Conservation (phyloP, 2,329 filamentous ascomycete genomes). For the Aspergillus sergii region DNA sequence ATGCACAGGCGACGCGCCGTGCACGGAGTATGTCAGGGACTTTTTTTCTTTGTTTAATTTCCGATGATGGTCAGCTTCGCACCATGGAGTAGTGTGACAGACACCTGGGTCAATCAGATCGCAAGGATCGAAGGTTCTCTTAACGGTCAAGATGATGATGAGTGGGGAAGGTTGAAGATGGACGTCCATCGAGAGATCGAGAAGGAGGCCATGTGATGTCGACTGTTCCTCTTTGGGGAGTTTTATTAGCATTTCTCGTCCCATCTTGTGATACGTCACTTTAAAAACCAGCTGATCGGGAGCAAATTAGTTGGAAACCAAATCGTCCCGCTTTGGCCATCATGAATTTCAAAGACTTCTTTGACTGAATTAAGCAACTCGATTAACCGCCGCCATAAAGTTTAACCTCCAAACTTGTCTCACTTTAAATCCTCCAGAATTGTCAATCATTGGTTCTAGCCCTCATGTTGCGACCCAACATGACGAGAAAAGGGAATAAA, state of each 20-base stretch:
- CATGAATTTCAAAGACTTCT: background rate
- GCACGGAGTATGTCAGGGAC: background rate
- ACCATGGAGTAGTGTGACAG: background rate
- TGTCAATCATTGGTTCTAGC: too few species aligned
- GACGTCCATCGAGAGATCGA: too few species aligned
- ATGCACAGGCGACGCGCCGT: background rate
- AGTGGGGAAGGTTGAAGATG: background rate
- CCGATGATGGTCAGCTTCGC: background rate
- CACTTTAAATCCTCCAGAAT: background rate
- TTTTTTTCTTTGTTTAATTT: background rate
- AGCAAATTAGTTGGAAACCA: background rate
- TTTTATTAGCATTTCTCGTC: background rate
- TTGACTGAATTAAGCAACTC: background rate
- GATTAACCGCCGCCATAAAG: background rate
- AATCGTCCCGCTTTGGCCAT: too few species aligned
- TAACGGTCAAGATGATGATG: background rate
- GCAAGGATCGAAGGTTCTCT: background rate
- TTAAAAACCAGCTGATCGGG: background rate
- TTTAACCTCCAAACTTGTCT: background rate
- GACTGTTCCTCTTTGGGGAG: background rate
- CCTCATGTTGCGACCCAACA: background rate
- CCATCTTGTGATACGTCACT: conserved; percentile 1
- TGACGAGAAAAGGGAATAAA: background rate
- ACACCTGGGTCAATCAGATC: background rate
- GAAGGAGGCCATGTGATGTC: background rate